Percentiles rank a stretch among this genome's conserved stretches.
These are phyloP conservation scores for Pisolithus marmoratus DNA, from an alignment of 768 basidiomycete genomes.

Conservation along the genomic window DNA sequence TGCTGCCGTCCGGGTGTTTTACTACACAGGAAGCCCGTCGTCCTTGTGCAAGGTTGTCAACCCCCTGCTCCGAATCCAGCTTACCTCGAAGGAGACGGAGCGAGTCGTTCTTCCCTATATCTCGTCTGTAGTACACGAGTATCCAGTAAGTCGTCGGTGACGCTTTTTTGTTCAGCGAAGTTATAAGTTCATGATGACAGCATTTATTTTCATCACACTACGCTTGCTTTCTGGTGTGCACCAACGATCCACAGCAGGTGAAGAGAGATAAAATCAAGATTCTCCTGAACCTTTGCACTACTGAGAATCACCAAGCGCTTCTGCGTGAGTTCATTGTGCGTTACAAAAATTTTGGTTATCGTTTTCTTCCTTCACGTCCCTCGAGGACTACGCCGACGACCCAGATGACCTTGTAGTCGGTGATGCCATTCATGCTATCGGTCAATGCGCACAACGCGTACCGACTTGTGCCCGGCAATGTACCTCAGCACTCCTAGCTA, in stretches of 20 bases:
- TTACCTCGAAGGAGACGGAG: conserved; percentile 64
- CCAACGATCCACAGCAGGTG: conserved; percentile 57
- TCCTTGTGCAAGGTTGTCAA: conserved; percentile 52
- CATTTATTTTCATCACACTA: conserved; percentile 57
- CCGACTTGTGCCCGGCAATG: conserved; percentile 70
- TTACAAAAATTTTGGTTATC: conserved; percentile 6
- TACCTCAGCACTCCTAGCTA: conserved; percentile 65
- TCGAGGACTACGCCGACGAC: conserved; percentile 79
- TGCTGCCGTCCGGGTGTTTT: conserved; percentile 66
- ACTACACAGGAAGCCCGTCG: conserved; percentile 62
- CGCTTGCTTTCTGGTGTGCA: conserved; percentile 61
- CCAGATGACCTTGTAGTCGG: conserved; percentile 64
- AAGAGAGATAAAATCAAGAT: conserved; percentile 75
- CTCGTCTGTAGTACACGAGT: conserved; percentile 52
- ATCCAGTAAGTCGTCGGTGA: conserved; percentile 49
- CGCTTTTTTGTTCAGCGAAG: not conserved
- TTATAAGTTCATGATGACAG: conserved; percentile 10
- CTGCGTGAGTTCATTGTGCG: conserved; percentile 83
- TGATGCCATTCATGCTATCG: conserved; percentile 74
- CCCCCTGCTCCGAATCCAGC: conserved; percentile 72
- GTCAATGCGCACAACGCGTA: conserved; percentile 61
- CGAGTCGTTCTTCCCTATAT: conserved; percentile 72
- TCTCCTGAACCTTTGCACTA: conserved; percentile 57
- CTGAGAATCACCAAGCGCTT: conserved; percentile 63
- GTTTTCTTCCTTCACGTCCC: not conserved